A percentile compares a stretch with the other conserved stretches of the same genome.
These are phyloP conservation scores for Fusarium paranaense DNA, from an alignment of 2,329 filamentous ascomycete genomes.

Conservation along the genomic window DNA sequence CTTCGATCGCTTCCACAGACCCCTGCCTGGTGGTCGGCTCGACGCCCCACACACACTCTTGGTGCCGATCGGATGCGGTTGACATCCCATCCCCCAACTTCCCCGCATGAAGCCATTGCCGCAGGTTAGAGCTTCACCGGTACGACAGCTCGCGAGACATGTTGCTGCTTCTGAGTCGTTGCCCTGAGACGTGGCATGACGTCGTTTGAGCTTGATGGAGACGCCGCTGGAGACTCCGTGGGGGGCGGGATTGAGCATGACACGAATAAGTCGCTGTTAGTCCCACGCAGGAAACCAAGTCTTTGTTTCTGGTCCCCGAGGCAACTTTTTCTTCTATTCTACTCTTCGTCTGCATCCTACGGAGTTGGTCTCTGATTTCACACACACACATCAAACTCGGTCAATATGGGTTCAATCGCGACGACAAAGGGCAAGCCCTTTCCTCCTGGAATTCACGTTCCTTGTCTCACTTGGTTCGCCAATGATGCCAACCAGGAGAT, in stretches of 20 bases:
- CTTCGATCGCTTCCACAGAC: conserved; percentile 10
- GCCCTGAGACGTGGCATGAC: conserved; percentile 29
- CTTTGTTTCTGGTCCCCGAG: neutral
- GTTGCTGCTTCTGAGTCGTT: conserved; percentile 3
- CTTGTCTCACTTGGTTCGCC: conserved; percentile 66
- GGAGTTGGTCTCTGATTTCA: neutral
- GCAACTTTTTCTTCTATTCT: neutral
- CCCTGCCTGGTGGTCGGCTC: conserved; percentile 36
- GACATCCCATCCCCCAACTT: conserved; percentile 37
- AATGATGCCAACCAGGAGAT: conserved; percentile 61
- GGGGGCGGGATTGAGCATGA: conserved; percentile 7
- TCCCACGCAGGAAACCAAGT: conserved; percentile 12
- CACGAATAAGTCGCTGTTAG: conserved; percentile 20
- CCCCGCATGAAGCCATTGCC: conserved; percentile 39
- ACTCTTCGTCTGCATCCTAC: neutral
- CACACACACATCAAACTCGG: neutral
- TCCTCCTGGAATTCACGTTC: conserved; percentile 67
- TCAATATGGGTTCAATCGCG: conserved; percentile 45
- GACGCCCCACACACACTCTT: conserved; percentile 41
- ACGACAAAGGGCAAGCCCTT: conserved; percentile 48
- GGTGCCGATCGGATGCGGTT: conserved; percentile 43
- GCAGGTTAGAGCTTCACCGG: conserved; percentile 5
- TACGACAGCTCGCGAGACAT: conserved; percentile 1
- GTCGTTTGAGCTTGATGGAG: conserved; percentile 24
- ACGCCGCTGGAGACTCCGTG: conserved; percentile 21